Percentiles rank a stretch among this genome's conserved stretches.
These are phyloP conservation scores for Neofusicoccum parvum DNA, from an alignment of 2,329 filamentous ascomycete genomes.

Conservation along the genomic window DNA sequence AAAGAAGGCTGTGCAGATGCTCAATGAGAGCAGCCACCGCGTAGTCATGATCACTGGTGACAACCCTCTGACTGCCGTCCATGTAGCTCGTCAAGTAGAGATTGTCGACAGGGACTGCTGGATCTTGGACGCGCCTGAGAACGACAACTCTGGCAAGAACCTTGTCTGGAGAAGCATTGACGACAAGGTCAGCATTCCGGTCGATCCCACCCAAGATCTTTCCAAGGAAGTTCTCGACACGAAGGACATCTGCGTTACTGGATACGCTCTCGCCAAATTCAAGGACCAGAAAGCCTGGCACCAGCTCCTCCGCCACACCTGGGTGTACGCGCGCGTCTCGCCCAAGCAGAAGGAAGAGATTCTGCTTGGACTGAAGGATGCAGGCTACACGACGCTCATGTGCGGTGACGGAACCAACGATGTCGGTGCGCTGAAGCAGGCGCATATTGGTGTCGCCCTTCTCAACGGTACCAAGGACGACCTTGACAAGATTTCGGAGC, in stretches of 20 bases:
- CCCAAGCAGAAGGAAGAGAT: slow-evolving; percentile 99
- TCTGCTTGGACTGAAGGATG: slow-evolving; percentile 91
- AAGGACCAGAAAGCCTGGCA: slow-evolving; percentile 76
- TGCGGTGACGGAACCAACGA: slow-evolving; percentile 98
- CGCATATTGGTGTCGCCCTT: slow-evolving; percentile 93
- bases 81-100: slow-evolving; percentile 93
- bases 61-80: slow-evolving; percentile 93
- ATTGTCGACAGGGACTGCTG: slow-evolving; percentile 95
- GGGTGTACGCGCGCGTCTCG: slow-evolving; percentile 98
- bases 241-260: slow-evolving; percentile 94
- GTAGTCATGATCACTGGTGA: slow-evolving; percentile 99
- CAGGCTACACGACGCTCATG: slow-evolving; percentile 98
- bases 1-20: slow-evolving; percentile 89
- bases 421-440: slow-evolving; percentile 95
- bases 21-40: slow-evolving; percentile 98
- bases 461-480: slow-evolving; percentile 94
- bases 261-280: slow-evolving; percentile 89
- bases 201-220: slow-evolving; percentile 79
- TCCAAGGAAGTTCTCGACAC: slow-evolving; percentile 77
- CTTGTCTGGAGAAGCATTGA: slow-evolving; percentile 95
- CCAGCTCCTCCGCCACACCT: slow-evolving; percentile 81
- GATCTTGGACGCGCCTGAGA: slow-evolving; percentile 91
- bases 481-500: slow-evolving; percentile 86
- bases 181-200: slow-evolving; percentile 81
- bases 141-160: slow-evolving; percentile 77